Evolutionary conservation across 2,329 filamentous ascomycete genomes (phyloP), one percentile per base, ranked within the genome.

Genomic region (Tolypocladium sp.): DNA sequence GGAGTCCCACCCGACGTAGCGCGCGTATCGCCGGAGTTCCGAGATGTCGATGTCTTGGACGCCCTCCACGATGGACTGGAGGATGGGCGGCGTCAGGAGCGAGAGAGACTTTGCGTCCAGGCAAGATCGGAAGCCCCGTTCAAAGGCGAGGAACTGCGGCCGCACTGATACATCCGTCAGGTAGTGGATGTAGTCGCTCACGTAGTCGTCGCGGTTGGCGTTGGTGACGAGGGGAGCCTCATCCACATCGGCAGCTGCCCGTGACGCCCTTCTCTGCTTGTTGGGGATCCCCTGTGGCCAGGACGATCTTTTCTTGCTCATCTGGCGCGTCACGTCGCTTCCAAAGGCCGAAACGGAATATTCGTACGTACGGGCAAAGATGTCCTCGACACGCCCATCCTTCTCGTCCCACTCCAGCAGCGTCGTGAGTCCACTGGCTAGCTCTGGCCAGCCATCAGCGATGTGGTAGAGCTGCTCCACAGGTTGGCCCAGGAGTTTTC

Each of bases 1-100:
- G 0, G 85, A 77, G 53, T 87, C 83, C 79, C 91, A 97, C 17
- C 90, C 90, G 53, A 94, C 90, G 71, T 97, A 97, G 20, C 86
- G 85, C 0, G 90, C 79, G 60, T 87, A 83, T 3, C 81, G 80
- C 63, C 88, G 83, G 10, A 97, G 82, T 63, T 90, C 88, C 0
- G 80, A 67, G 6, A 96, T 80, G 68, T 95, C 88, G 64, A 97
- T 92, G 40, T 89, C 82, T 66, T 91, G 88, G 2, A 87, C 81
- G 33, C 94, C 94, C 77, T 97, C 92, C 0, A 97, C 82, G 1
- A 97, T 76, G 1, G 83, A 83, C 69, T 92, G 90, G 9, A 99
- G 79, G 1, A 88, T 82, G 1, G 80, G 73, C 0, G 91, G 83
- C 3, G 81, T 88, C 62, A 95, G 84, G n/a, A 95, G 80, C 2